Evolutionary conservation across 163 green algal genomes (phyloP), one percentile per base, ranked within the genome.

Genomic region (Volvox carteri): DNA sequence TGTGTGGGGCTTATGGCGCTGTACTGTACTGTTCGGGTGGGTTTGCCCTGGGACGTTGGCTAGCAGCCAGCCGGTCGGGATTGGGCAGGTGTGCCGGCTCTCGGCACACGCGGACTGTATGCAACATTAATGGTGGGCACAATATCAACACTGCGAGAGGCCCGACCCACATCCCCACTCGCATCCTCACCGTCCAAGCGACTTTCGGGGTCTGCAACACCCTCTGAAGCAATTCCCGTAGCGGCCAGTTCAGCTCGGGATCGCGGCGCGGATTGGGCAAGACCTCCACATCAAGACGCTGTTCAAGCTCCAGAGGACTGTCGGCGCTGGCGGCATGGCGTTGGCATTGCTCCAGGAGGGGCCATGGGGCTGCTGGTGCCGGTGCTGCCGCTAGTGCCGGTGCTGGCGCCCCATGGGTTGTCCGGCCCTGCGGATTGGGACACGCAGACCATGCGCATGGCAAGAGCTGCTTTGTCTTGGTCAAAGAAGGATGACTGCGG

Each of bases 171-270:
- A 60, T 62, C 23, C 41, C 14, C 39, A 19, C 21, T 5, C 41
- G 28, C 72, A 5, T 79, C 42, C 18, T 42, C 58, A 86, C 78
- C 41, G 41, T 65, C 58, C 58, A 86, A 23, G 28, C 11, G 56
- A 62, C 78, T 0, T 0, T 8, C 11, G 58, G 58, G 7, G n/a
- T n/a, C n/a, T n/a, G n/a, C n/a, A 77, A 28, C 58, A 62, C 41
- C 56, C 56, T 28, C 12, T n/a, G 5, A 56, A 60, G 56, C 78
- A 86, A 28, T 58, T 28, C 41, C 39, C 41, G 37, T 58, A 86
- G 58, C 25, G 18, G 41, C 41, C 8, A 25, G 58, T 86, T 86
- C 35, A n/a, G 16, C 11, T 2, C 28, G 19, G 78, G 58, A 19
- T 5, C 9, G 25, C 78, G 28, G 1, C 25, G 18, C 7, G 78